These are phyloP conservation scores for Oryza nivara DNA, from an alignment of 176 grass and related monocot species.

Conservation along the genomic window DNA sequence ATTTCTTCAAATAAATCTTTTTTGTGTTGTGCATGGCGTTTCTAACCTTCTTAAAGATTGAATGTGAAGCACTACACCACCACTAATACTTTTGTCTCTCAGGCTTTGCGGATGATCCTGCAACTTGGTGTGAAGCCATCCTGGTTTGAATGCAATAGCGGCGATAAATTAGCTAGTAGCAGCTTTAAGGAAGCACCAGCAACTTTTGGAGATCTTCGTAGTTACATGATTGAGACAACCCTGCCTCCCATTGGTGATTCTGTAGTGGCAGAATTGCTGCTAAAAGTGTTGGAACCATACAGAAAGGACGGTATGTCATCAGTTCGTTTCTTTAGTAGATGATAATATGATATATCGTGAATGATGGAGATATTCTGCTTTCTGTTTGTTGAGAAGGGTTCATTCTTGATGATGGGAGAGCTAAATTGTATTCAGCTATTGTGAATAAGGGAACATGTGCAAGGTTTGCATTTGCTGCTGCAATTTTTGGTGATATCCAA, in stretches of 20 bases:
- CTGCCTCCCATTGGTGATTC: slow-evolving; percentile 84
- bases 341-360: slow-evolving; percentile 30
- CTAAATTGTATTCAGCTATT: slow-evolving; percentile 75
- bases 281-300: slow-evolving; percentile 95
- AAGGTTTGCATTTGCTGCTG: slow-evolving; percentile 93
- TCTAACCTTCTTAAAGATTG: slow-evolving; percentile 22
- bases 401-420: slow-evolving; percentile 97
- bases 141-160: slow-evolving; percentile 75
- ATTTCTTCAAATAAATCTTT: slow-evolving; percentile 7
- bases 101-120: slow-evolving; percentile 94
- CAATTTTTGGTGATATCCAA: slow-evolving; percentile 79
- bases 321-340: slow-evolving; percentile 6
- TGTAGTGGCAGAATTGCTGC: slow-evolving; percentile 92
- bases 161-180: slow-evolving; percentile 40
- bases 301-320: slow-evolving; percentile 73
- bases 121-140: slow-evolving; percentile 92
- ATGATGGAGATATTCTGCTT: slow-evolving; percentile 18
- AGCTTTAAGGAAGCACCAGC: slow-evolving; percentile 49
- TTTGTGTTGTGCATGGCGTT: background rate
- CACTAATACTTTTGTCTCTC: slow-evolving; percentile 26
- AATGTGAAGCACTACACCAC: background rate
- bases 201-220: slow-evolving; percentile 72
- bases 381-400: slow-evolving; percentile 61
- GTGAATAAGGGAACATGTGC: slow-evolving; percentile 72
- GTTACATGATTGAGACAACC: slow-evolving; percentile 89